Evolutionary conservation across 164 flowering plant species (phyloP).

Genomic region (Magnolia officinalis): DNA sequence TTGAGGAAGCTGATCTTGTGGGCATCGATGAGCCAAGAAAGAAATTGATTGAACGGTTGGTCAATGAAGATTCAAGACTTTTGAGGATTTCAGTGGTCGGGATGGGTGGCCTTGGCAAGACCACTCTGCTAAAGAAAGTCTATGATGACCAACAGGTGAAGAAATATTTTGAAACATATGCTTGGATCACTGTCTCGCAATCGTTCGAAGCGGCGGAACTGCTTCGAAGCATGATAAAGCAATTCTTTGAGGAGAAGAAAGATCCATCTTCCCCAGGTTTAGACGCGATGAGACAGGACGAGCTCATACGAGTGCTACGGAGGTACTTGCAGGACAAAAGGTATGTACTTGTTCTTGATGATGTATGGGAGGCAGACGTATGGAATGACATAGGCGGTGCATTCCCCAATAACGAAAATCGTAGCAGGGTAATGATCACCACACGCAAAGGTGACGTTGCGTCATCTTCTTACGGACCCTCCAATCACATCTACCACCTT

Average conservation of each 20-base stretch:
- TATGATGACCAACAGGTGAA: constrained; percentile 3
- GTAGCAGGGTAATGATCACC: constrained; percentile 38
- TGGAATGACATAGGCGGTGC: constrained; percentile 24
- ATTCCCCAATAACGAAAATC: constrained; percentile 19
- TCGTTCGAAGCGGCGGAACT: not conserved
- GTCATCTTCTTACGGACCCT: no score
- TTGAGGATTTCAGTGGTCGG: constrained; percentile 10
- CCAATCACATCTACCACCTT: not conserved
- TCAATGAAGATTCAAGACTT: constrained; percentile 5
- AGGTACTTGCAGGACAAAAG: not conserved
- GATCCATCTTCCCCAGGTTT: not conserved
- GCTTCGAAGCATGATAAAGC: constrained; percentile 2
- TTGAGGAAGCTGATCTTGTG: not conserved
- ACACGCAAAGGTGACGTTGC: constrained; percentile 18
- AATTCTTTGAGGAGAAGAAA: not conserved
- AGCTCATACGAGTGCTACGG: constrained; percentile 14
- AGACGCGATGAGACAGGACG: constrained; percentile 19
- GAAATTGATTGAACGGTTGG: constrained; percentile 14
- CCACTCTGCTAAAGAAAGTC: constrained; percentile 16
- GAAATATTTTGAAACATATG: constrained; percentile 12
- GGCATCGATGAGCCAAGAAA: not conserved
- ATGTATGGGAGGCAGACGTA: constrained; percentile 26
- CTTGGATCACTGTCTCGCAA: constrained; percentile 17
- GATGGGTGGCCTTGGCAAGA: constrained; percentile 24
- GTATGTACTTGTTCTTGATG: constrained; percentile 36